Conservation (phyloP, 2,329 filamentous ascomycete species). For the Ceratocystis alfenasii region DNA sequence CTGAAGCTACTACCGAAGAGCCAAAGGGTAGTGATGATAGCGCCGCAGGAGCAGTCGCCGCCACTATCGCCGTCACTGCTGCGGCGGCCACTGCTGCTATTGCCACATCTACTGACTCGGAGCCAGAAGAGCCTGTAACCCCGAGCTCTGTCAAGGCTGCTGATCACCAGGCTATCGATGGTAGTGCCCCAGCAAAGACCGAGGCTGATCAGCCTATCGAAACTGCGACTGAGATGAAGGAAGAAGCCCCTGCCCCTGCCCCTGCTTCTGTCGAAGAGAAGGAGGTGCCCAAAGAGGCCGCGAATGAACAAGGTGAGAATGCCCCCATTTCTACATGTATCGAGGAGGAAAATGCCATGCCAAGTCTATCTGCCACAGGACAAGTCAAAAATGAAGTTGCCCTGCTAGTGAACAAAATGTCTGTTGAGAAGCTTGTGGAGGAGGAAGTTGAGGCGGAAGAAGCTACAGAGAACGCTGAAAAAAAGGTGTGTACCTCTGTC, state of each 20-base stretch:
- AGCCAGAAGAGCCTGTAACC: slow-evolving; percentile 2
- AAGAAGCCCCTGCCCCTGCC: not conserved
- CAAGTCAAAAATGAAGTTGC: not conserved
- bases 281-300: not conserved
- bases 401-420: slow-evolving; percentile 14
- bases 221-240: not conserved
- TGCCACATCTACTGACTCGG: slow-evolving; percentile 8
- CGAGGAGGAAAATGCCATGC: slow-evolving; percentile 13
- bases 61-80: not conserved
- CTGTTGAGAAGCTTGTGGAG: slow-evolving; percentile 5
- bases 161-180: not conserved
- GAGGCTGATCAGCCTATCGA: not conserved
- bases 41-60: not conserved
- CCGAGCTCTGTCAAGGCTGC: not conserved
- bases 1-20: not conserved
- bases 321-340: not conserved
- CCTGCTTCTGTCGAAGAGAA: not conserved
- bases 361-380: slow-evolving; percentile 2
- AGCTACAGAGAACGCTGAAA: not conserved
- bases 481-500: slow-evolving; percentile 6
- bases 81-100: not conserved
- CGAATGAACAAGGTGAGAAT: slow-evolving; percentile 15
- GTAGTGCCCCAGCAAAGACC: not conserved
- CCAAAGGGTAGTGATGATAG: not conserved
- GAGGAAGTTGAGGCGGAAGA: slow-evolving; percentile 9